phyloP scores from a whole-genome alignment of 1,139 yeast genomes.

The Saccharomyces hybrid region DNA sequence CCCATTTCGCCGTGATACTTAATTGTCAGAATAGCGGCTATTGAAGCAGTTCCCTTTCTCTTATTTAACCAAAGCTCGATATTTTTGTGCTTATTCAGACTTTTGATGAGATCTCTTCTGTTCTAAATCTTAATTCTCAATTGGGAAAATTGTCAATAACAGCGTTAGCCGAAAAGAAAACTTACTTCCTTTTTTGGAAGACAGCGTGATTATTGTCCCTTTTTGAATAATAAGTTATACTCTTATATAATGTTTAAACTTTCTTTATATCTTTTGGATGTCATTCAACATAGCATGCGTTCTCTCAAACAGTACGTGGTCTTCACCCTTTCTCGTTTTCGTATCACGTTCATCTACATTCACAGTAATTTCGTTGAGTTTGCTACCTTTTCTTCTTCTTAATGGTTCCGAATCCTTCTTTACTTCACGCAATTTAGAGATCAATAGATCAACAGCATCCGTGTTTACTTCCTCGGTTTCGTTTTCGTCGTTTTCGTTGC shows the following conservation, averaged over 20 bases:
- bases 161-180: neutral
- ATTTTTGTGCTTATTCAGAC: neutral
- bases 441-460: slow-evolving; percentile 24
- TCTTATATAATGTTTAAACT: neutral
- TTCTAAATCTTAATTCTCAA: neutral
- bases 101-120: neutral
- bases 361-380: slow-evolving; percentile 2
- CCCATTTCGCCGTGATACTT: neutral
- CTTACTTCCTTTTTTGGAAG: neutral
- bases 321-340: neutral
- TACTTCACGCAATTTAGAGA: slow-evolving; percentile 24
- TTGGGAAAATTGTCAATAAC: neutral
- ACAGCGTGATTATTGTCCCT: neutral
- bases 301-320: slow-evolving; percentile 14
- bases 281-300: slow-evolving; percentile 21
- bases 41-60: neutral
- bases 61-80: neutral
- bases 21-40: neutral
- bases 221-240: neutral
- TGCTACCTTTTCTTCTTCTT: slow-evolving; percentile 17
- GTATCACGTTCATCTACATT: neutral
- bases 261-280: slow-evolving; percentile 18
- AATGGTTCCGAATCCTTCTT: slow-evolving; percentile 14
- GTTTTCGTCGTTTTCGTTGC: slow-evolving; percentile 7
- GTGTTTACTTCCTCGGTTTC: slow-evolving; percentile 18